Conservation (phyloP, 495 filamentous ascomycete genomes). For the Penicillium macrosclerotiorum region DNA sequence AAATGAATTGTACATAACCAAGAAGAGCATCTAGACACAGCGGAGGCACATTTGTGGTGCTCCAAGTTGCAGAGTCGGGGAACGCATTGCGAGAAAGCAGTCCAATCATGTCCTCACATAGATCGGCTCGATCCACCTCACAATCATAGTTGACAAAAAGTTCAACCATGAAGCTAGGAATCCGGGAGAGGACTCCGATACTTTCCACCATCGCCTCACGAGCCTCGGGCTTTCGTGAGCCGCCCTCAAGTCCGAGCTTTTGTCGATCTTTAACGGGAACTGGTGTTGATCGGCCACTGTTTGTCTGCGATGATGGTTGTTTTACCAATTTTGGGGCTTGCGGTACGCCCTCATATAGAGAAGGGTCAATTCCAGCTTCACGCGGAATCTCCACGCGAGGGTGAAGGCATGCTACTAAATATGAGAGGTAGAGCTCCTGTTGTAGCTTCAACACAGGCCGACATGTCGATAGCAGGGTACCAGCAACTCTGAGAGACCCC, state of each 20-base stretch:
- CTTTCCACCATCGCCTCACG: slow-evolving; percentile 98
- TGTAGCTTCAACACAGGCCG: slow-evolving; percentile 92
- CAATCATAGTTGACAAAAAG: slow-evolving; percentile 98
- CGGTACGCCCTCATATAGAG: slow-evolving; percentile 89
- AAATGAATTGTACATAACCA: slow-evolving; percentile 85
- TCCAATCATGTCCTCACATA: slow-evolving; percentile 94
- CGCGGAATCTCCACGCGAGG: slow-evolving; percentile 87
- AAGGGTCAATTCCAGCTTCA: slow-evolving; percentile 86
- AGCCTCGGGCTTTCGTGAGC: slow-evolving; percentile 86
- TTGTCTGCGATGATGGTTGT: slow-evolving; percentile 70
- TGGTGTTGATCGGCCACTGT: slow-evolving; percentile 84
- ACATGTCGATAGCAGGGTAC: slow-evolving; percentile 87
- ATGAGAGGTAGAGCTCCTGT: slow-evolving; percentile 94
- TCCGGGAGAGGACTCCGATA: slow-evolving; percentile 83
- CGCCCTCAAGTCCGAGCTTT: slow-evolving; percentile 90
- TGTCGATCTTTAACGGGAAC: slow-evolving; percentile 92
- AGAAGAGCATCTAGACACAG: slow-evolving; percentile 90
- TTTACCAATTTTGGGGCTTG: slow-evolving; percentile 85
- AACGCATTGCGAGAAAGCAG: slow-evolving; percentile 91
- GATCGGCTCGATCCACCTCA: slow-evolving; percentile 83
- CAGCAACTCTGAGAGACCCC: slow-evolving; percentile 85
- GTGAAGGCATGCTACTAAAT: slow-evolving; percentile 90
- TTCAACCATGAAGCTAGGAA: slow-evolving; percentile 91
- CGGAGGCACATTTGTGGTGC: slow-evolving; percentile 95
- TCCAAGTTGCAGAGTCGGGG: slow-evolving; percentile 98